These are phyloP conservation scores for Mycena albidolilacea DNA, from an alignment of 768 basidiomycete genomes.

Conservation along the genomic window DNA sequence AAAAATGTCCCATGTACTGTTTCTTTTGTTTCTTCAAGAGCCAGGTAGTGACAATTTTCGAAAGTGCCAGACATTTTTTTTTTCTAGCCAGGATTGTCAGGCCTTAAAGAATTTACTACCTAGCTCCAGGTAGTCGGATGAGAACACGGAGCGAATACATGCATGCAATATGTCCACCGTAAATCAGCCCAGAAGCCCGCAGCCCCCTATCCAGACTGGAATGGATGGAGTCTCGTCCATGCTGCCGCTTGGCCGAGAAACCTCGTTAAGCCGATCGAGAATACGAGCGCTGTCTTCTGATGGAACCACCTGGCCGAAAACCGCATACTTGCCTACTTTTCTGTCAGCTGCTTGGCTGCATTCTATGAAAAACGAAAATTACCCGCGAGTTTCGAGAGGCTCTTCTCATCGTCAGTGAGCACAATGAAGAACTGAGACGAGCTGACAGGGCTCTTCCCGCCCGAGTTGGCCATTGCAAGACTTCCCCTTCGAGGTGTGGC, in stretches of 20 bases:
- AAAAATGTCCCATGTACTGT: no score
- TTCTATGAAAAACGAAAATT: slow-evolving; percentile 14
- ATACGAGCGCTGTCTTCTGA: slow-evolving; percentile 24
- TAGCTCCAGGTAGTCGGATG: no score
- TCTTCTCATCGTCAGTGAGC: slow-evolving; percentile 56
- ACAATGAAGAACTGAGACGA: slow-evolving; percentile 68
- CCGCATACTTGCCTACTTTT: slow-evolving; percentile 25
- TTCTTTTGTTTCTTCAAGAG: no score
- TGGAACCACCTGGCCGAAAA: slow-evolving; percentile 25
- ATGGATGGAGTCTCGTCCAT: slow-evolving; percentile 27
- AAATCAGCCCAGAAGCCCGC: slow-evolving; percentile 25
- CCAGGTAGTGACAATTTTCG: no score
- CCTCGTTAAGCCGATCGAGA: slow-evolving; percentile 24
- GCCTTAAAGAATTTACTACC: no score
- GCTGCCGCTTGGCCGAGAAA: slow-evolving; percentile 25
- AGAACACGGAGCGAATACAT: slow-evolving; percentile 19
- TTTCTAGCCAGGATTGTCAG: no score
- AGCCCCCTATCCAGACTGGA: slow-evolving; percentile 28
- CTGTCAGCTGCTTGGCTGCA: slow-evolving; percentile 14
- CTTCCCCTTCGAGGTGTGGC: slow-evolving; percentile 56
- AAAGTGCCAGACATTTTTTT: no score
- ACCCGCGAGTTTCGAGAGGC: slow-evolving; percentile 62
- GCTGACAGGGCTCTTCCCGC: slow-evolving; percentile 59
- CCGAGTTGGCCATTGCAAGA: slow-evolving; percentile 68
- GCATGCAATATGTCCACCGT: slow-evolving; percentile 22